phyloP scores from a whole-genome alignment of 192 early-diverging fungal species.

The Backusella luteola region DNA sequence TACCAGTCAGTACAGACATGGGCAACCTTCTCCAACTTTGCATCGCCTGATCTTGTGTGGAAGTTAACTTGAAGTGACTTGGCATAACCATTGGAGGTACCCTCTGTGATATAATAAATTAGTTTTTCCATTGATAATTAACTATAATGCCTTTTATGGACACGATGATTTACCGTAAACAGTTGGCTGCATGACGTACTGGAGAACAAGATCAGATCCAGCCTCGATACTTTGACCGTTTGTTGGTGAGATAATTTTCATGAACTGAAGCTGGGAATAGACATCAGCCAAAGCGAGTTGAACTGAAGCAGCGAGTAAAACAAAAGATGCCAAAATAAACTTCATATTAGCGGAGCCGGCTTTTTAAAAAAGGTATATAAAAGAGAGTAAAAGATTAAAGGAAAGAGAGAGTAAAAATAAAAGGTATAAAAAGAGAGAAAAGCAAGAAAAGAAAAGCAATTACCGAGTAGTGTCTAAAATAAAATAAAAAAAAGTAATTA shows the following conservation, averaged over 20 bases:
- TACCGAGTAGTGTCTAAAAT: not conserved
- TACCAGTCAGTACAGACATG: slow-evolving; percentile 19
- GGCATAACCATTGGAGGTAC: slow-evolving; percentile 18
- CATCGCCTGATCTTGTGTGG: slow-evolving; percentile 22
- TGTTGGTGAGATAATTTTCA: slow-evolving; percentile 25
- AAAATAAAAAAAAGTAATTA: not conserved
- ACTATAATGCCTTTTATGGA: not conserved
- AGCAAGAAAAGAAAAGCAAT: not conserved
- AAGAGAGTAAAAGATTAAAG: not conserved
- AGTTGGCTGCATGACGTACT: slow-evolving; percentile 29
- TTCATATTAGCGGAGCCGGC: not conserved
- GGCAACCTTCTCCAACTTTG: slow-evolving; percentile 10
- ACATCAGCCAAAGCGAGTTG: slow-evolving; percentile 17
- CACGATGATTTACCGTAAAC: not conserved
- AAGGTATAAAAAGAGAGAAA: not conserved
- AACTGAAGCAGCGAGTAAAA: not conserved
- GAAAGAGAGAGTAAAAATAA: not conserved
- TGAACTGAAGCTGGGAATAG: slow-evolving; percentile 30
- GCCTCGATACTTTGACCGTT: slow-evolving; percentile 17
- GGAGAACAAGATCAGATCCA: slow-evolving; percentile 12
- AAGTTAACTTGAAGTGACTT: slow-evolving; percentile 21
- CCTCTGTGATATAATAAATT: slow-evolving; percentile 10
- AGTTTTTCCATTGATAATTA: not conserved
- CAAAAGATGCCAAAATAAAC: not conserved
- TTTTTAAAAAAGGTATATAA: too few relatives aligned